A percentile compares a stretch with the other conserved stretches of the same genome.
These are phyloP conservation scores for Aspergillus terreus DNA, from an alignment of 2,329 filamentous ascomycete genomes.

Conservation along the genomic window DNA sequence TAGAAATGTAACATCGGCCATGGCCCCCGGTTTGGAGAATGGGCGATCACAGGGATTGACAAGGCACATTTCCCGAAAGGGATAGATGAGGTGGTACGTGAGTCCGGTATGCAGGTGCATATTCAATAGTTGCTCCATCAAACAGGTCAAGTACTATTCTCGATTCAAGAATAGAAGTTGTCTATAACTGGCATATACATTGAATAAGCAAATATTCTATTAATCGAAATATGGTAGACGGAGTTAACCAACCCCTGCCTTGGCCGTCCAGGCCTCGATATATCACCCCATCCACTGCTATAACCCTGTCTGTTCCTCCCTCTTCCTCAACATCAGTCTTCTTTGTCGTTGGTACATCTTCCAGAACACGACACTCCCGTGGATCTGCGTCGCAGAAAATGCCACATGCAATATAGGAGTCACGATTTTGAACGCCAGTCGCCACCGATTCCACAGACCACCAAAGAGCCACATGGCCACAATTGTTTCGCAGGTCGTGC, in stretches of 20 bases:
- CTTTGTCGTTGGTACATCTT: conserved; percentile 31
- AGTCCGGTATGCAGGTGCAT: too few relatives aligned
- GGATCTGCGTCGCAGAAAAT: conserved; percentile 42
- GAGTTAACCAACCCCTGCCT: too few relatives aligned
- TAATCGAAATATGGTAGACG: too few relatives aligned
- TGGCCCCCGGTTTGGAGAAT: background rate
- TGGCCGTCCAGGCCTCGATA: too few relatives aligned
- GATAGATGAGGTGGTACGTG: background rate
- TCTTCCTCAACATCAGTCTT: background rate
- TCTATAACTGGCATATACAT: too few relatives aligned
- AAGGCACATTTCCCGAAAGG: background rate
- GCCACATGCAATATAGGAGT: conserved; percentile 43
- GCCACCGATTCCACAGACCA: conserved; percentile 41
- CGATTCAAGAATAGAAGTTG: too few relatives aligned
- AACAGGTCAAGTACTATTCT: too few relatives aligned
- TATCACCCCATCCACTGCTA: too few relatives aligned
- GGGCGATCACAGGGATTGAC: background rate
- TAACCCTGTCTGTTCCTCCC: background rate
- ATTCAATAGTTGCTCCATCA: too few relatives aligned
- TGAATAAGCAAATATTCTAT: too few relatives aligned
- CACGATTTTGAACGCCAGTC: conserved; percentile 41
- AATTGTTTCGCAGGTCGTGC: conserved; percentile 41
- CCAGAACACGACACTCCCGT: conserved; percentile 42
- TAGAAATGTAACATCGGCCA: background rate
- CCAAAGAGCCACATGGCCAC: conserved; percentile 46